phyloP scores from a whole-genome alignment of 2,329 filamentous ascomycete species.

The Monilinia aucupariae region DNA sequence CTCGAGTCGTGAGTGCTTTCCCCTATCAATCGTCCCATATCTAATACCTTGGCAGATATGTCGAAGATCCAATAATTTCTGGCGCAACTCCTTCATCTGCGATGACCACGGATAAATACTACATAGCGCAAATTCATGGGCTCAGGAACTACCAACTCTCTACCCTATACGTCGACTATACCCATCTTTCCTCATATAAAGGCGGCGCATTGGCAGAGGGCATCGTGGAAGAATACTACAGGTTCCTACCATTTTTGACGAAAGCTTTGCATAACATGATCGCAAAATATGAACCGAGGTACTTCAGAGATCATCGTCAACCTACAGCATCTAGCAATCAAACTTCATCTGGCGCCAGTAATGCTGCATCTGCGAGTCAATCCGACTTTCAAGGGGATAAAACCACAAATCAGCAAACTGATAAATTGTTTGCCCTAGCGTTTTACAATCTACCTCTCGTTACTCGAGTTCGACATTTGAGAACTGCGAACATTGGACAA shows the following conservation, averaged over 20 bases:
- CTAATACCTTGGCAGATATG: slow-evolving; percentile 44
- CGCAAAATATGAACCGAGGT: slow-evolving; percentile 86
- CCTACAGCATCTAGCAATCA: slow-evolving; percentile 68
- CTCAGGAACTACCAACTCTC: slow-evolving; percentile 71
- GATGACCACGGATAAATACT: slow-evolving; percentile 73
- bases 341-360: slow-evolving; percentile 62
- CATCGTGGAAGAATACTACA: slow-evolving; percentile 87
- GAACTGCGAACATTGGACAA: slow-evolving; percentile 86
- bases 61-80: slow-evolving; percentile 62
- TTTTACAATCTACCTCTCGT: slow-evolving; percentile 65
- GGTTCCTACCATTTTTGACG: slow-evolving; percentile 87
- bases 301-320: slow-evolving; percentile 89
- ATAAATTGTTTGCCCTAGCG: slow-evolving; percentile 81
- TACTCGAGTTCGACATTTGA: slow-evolving; percentile 44
- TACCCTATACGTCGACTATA: slow-evolving; percentile 82
- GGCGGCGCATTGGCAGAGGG: slow-evolving; percentile 79
- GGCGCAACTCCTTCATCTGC: slow-evolving; percentile 62
- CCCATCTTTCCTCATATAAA: slow-evolving; percentile 71
- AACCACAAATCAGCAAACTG: slow-evolving; percentile 88
- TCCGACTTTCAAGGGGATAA: slow-evolving; percentile 61
- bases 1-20: slow-evolving; percentile 59
- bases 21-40: slow-evolving; percentile 27
- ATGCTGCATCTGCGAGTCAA: slow-evolving; percentile 56
- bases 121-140: slow-evolving; percentile 75
- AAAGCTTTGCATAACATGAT: slow-evolving; percentile 88